These are phyloP conservation scores for Spencermartinsiella europaea DNA, from an alignment of 805 yeast species.

Conservation along the genomic window DNA sequence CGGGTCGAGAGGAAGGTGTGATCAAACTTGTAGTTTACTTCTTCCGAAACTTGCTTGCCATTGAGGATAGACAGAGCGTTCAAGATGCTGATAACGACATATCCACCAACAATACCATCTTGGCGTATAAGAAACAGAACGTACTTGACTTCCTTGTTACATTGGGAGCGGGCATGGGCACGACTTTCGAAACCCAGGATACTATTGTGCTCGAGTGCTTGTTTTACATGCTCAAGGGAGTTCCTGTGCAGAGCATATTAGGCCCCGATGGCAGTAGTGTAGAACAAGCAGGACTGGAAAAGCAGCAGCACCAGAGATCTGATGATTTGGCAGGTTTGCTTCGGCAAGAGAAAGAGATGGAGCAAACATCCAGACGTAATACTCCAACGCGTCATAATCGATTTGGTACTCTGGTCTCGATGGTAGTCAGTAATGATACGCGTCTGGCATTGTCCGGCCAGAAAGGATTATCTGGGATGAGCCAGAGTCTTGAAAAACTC, in stretches of 20 bases:
- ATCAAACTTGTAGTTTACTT: slow-evolving; percentile 67
- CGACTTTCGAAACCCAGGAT: slow-evolving; percentile 61
- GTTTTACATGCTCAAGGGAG: slow-evolving; percentile 55
- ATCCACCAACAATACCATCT: slow-evolving; percentile 51
- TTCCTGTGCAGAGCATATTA: slow-evolving; percentile 36
- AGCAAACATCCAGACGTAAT: slow-evolving; percentile 42
- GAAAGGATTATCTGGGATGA: slow-evolving; percentile 47
- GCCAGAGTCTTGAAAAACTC: slow-evolving; percentile 54
- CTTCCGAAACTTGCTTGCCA: slow-evolving; percentile 70
- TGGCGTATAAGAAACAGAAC: slow-evolving; percentile 58
- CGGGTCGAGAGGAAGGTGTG: slow-evolving; percentile 65
- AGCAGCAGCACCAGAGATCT: background rate
- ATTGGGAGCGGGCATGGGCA: slow-evolving; percentile 57
- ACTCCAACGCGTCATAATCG: slow-evolving; percentile 78
- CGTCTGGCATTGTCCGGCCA: slow-evolving; percentile 71
- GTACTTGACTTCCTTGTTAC: slow-evolving; percentile 72
- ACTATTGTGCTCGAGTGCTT: slow-evolving; percentile 64
- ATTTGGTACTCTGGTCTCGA: slow-evolving; percentile 79
- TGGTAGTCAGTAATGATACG: slow-evolving; percentile 55
- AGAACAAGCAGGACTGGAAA: background rate
- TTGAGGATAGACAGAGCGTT: slow-evolving; percentile 56
- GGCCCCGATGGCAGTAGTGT: too few species aligned
- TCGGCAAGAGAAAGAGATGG: slow-evolving; percentile 54
- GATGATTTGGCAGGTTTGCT: slow-evolving; percentile 41
- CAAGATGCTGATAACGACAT: slow-evolving; percentile 51